These are phyloP conservation scores for Mycena polygramma DNA, from an alignment of 768 basidiomycete genomes.

Conservation along the genomic window DNA sequence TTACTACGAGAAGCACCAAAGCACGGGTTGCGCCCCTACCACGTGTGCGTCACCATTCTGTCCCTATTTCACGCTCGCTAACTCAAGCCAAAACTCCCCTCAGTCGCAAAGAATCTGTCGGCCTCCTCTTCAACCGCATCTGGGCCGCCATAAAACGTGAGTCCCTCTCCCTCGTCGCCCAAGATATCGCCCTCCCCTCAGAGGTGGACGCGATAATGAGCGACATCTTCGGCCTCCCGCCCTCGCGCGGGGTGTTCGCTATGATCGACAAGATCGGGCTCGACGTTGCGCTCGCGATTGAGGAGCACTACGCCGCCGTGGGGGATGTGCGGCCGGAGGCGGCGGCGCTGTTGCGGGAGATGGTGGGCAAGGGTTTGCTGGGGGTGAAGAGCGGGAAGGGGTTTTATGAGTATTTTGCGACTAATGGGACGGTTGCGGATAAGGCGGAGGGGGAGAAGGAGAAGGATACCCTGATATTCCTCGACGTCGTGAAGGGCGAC, in stretches of 20 bases:
- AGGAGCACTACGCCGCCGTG: conserved; percentile 24
- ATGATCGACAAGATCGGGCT: conserved; percentile 34
- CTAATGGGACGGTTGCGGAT: conserved; percentile 22
- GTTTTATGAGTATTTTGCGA: conserved; percentile 27
- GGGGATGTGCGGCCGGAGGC: conserved; percentile 18
- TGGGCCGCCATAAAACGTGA: conserved; percentile 37
- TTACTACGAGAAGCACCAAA: conserved; percentile 16
- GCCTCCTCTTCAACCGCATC: conserved; percentile 34
- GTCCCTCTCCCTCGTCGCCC: conserved; percentile 26
- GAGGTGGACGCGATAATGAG: conserved; percentile 36
- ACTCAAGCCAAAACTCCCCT: background rate
- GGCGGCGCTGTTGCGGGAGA: conserved; percentile 23
- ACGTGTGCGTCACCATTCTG: conserved; percentile 20
- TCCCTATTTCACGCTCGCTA: background rate
- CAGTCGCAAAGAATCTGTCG: conserved; percentile 35
- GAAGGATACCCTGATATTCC: conserved; percentile 34
- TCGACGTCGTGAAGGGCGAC: conserved; percentile 35
- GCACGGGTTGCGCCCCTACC: conserved; percentile 29
- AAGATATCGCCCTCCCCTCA: conserved; percentile 18
- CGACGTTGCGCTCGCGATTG: conserved; percentile 35
- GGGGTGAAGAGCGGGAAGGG: conserved; percentile 34
- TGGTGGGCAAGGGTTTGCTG: conserved; percentile 27
- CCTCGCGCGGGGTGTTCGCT: conserved; percentile 31
- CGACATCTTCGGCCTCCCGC: conserved; percentile 31
- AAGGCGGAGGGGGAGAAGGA: too few relatives aligned